phyloP scores from a whole-genome alignment of 1,284 basidiomycete species.

The Mrakiaceae sp. region DNA sequence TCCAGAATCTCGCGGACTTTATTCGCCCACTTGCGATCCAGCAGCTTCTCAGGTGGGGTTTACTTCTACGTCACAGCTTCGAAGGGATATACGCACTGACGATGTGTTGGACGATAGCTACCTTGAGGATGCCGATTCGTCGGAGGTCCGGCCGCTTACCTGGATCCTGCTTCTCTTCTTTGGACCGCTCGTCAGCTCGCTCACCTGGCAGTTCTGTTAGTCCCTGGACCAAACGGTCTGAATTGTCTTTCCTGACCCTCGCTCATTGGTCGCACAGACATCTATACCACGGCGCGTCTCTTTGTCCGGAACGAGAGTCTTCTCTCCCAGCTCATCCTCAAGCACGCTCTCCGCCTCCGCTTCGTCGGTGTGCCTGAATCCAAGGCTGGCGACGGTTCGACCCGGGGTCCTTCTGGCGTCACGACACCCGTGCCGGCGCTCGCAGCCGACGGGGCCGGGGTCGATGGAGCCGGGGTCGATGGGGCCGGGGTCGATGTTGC shows the following conservation, averaged over 20 bases:
- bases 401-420: constrained; percentile 15
- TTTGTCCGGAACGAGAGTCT: constrained; percentile 49
- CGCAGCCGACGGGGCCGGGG: no score
- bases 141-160: constrained; percentile 41
- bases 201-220: constrained; percentile 31
- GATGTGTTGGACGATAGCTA: not conserved
- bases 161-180: constrained; percentile 54
- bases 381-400: constrained; percentile 9
- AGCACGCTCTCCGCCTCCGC: constrained; percentile 55
- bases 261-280: constrained; percentile 29
- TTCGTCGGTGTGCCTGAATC: constrained; percentile 33
- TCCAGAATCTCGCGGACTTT: constrained; percentile 28
- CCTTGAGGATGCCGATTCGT: not conserved
- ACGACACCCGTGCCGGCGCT: not conserved
- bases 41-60: constrained; percentile 33
- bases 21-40: constrained; percentile 43
- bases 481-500: constrained; percentile 19
- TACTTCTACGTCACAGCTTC: no score
- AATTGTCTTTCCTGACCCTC: not conserved
- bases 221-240: not conserved
- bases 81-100: no score
- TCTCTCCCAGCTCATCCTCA: constrained; percentile 57
- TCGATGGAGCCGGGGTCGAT: no score
- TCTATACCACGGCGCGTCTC: constrained; percentile 32
- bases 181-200: constrained; percentile 40